Evolutionary conservation across 208 protist genomes (phyloP).

Genomic region (Wallacemonas sp.): DNA sequence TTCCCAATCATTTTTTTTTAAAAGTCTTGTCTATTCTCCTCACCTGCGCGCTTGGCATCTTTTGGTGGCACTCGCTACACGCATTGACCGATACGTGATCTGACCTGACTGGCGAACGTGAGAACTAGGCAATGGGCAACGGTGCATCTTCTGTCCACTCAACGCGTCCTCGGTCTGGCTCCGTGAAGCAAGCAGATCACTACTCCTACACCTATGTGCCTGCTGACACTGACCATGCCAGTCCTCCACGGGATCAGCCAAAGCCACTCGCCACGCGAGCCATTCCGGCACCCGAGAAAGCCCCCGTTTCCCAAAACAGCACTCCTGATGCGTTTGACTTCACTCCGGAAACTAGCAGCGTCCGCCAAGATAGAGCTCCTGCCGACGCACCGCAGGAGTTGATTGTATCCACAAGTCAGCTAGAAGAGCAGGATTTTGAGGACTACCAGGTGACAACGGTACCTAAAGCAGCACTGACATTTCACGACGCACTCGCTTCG

Average conservation of each 20-base stretch:
- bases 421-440: slow-evolving; percentile 9
- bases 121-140: background rate
- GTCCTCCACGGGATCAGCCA: background rate
- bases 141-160: slow-evolving; percentile 1
- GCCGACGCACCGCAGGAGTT: background rate
- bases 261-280: background rate
- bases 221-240: background rate
- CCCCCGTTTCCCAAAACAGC: slow-evolving; percentile 1
- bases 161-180: background rate
- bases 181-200: background rate
- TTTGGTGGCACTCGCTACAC: too few species aligned
- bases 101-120: too few species aligned
- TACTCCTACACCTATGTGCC: slow-evolving; percentile 10
- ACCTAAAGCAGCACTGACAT: slow-evolving; percentile 6
- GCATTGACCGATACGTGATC: too few species aligned
- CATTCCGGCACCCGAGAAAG: background rate
- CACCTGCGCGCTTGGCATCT: too few species aligned
- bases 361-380: background rate
- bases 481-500: slow-evolving; percentile 38
- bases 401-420: background rate
- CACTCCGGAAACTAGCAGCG: slow-evolving; percentile 3
- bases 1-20: background rate
- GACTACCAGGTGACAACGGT: slow-evolving; percentile 5
- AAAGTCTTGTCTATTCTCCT: too few species aligned
- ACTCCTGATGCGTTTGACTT: slow-evolving; percentile 11